Conservation (phyloP, 2,329 filamentous ascomycete genomes). For the Fusarium duplospermum region DNA sequence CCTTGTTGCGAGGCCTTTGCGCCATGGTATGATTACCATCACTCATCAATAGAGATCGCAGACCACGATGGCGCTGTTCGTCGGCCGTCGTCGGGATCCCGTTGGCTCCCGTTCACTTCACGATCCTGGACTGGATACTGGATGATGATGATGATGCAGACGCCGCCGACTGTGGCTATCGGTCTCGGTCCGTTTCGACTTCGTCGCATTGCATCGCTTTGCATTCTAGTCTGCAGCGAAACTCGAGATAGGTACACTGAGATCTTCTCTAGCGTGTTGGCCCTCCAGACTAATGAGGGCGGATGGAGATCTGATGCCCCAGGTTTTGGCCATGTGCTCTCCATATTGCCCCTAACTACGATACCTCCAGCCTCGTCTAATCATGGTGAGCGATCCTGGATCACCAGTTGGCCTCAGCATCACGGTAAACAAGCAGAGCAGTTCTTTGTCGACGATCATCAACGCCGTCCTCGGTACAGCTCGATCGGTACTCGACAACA, state of each 20-base stretch:
- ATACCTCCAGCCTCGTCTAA: not conserved
- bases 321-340: not conserved
- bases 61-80: constrained; percentile 10
- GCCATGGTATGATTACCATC: constrained; percentile 18
- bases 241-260: constrained; percentile 6
- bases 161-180: constrained; percentile 10
- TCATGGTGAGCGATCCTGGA: not conserved
- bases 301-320: not conserved
- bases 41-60: constrained; percentile 8
- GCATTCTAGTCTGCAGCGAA: constrained; percentile 10
- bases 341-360: not conserved
- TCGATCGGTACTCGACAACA: not conserved
- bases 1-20: constrained; percentile 8
- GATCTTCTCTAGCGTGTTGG: not conserved
- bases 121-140: constrained; percentile 2
- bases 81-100: constrained; percentile 6
- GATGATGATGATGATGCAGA: constrained; percentile 29
- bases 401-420: not conserved
- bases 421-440: not conserved
- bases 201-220: constrained; percentile 24
- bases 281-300: not conserved
- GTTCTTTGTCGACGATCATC: not conserved
- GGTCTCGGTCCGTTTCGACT: constrained; percentile 39
- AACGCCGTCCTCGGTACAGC: not conserved
- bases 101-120: constrained; percentile 10